Base-by-base conservation (phyloP, 495 filamentous ascomycete genomes). In the Hypoxylon perforatum region DNA sequence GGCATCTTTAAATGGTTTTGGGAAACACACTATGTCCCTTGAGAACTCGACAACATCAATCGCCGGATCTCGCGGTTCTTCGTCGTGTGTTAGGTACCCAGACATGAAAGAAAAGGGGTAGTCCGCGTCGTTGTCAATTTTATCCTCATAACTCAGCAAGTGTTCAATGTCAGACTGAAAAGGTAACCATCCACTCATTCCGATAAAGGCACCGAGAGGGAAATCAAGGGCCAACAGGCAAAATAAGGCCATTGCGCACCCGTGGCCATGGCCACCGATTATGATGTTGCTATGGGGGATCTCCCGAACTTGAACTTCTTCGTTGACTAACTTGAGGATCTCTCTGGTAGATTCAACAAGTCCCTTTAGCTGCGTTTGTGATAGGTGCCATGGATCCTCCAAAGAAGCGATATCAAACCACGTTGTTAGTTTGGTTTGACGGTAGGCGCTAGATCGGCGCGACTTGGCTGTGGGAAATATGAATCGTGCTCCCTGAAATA, bases 331-430 rank as follows among this genome's bases (percentile, higher is more conserved):
- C 23, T 41, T 5, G n/a, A 53, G 36, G 7, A 58, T 56, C 36
- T 76, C 67, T 9, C 23, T 51, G 11, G 82, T 72, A 0, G 78
- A 82, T 41, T 86, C 80, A 42, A 70, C 64, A n/a, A 87, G 50
- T 0, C 85, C 84, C 5, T 78, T 67, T 0, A 78, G 45, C 60
- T 86, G 81, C 23, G 77, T 57, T 0, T 86, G 78, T 41, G 80
- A 71, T 57, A 73, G 61, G 50, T 72, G 66, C 1, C 75, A 63
- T 3, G 79, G 78, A 51, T 87, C 73, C 0, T 67, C 47, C 0
- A 86, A 60, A 5, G 79, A 83, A 38, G 77, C 80, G 9, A 78
- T 76, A 38, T 88, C 83, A 59, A 86, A 86, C 85, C 84, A 88
- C 44, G 81, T 61, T n/a, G 72, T 79, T 38, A 82, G 69, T 7